Base-by-base conservation (phyloP, 441 rosid genomes). In the Eutrema salsugineum region DNA sequence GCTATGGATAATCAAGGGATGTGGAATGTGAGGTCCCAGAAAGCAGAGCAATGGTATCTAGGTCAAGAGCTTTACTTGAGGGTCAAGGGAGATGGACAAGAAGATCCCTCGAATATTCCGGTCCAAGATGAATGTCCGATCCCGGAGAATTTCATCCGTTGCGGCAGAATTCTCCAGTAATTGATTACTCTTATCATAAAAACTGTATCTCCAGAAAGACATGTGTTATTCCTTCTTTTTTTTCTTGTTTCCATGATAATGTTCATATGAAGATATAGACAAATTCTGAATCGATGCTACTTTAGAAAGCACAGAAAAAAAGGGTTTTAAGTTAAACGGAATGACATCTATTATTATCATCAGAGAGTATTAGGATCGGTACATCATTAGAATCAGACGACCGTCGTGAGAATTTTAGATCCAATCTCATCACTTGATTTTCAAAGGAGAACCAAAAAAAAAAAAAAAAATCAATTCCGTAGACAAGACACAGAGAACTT, bases 1-100 rank as follows among this genome's bases (percentile, higher is more conserved):
- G 82, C 74, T 8, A 77, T 85, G 30, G 85, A 85, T 72, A 80
- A 85, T 49, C 85, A 83, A 50, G 90, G 86, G 59, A 83, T 85
- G 86, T 82, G 88, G 88, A 85, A 83, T 32, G 73, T 84, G 61
- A 84, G 91, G 77, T 83, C 91, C n/a, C 87, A 84, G n/a, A 68
- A 65, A 30, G 76, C 81, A 68, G 79, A 66, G 19, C 74, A 81
- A 17, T 81, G 80, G 82, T 83, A 80, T 42, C 70, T 84, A 63
- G 92, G 93, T 64, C 73, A 88, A 80, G 86, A 87, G 70, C 72
- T 85, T 11, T 84, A 87, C 47, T 19, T 84, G 22, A 74, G 88
- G 12, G 88, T 87, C 16, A 71, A 83, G 61, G 94, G 90, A 67
- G 44, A 87, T 11, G 94, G 87, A 38, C 80, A 88, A 27, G 75